Evolutionary conservation across 106 monocot genomes (phyloP).

Genomic region (Phalaenopsis equestris): DNA sequence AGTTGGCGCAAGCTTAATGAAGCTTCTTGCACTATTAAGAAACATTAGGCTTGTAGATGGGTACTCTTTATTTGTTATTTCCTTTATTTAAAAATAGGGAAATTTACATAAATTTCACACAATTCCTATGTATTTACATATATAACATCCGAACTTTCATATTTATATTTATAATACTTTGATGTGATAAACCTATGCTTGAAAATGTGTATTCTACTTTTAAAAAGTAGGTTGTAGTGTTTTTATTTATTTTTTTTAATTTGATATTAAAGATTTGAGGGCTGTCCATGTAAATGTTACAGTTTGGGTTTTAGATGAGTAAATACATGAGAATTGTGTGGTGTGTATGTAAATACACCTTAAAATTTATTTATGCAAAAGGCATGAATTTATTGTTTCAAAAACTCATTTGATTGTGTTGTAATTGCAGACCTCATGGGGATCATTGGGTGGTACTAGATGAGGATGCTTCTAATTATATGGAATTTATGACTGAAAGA

Average conservation of each 20-base stretch:
- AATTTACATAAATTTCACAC: too few relatives aligned
- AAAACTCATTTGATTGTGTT: background rate
- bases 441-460: slow-evolving; percentile 18
- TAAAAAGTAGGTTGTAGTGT: too few relatives aligned
- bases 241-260: too few relatives aligned
- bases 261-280: too few relatives aligned
- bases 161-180: too few relatives aligned
- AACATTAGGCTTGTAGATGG: slow-evolving; percentile 65
- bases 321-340: too few relatives aligned
- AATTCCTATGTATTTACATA: too few relatives aligned
- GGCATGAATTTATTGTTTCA: background rate
- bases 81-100: background rate
- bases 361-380: background rate
- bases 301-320: background rate
- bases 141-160: too few relatives aligned
- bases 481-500: slow-evolving; percentile 32
- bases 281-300: too few relatives aligned
- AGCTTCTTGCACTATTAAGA: slow-evolving; percentile 56
- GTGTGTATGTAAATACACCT: too few relatives aligned
- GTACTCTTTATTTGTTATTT: slow-evolving; percentile 19
- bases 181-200: too few relatives aligned
- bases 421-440: slow-evolving; percentile 8
- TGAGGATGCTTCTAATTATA: slow-evolving; percentile 39
- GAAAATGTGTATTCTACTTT: too few relatives aligned
- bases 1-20: slow-evolving; percentile 66